Evolutionary conservation across 1,284 basidiomycete species (phyloP).

Genomic region (Moniliella sp.): DNA sequence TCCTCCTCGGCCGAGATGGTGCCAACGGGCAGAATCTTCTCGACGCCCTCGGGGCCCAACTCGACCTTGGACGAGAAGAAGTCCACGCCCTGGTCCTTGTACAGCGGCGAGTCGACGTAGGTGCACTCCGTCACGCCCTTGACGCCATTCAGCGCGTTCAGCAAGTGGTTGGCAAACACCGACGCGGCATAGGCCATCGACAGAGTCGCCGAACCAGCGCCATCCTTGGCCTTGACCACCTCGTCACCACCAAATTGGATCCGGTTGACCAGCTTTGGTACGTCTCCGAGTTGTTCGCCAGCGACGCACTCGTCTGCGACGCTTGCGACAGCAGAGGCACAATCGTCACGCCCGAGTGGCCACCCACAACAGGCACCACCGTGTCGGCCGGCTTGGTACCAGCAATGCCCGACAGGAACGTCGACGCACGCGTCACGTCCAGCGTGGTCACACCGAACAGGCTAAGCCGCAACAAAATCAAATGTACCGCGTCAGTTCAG

Average conservation of each 20-base stretch:
- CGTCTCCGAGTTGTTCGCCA: constrained; percentile 37
- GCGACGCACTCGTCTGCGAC: constrained; percentile 43
- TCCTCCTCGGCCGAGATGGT: constrained; percentile 27
- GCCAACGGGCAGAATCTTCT: constrained; percentile 29
- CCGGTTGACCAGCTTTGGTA: constrained; percentile 42
- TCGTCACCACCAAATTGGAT: constrained; percentile 92
- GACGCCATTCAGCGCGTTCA: constrained; percentile 69
- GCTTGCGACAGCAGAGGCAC: constrained; percentile 85
- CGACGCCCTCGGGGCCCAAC: constrained; percentile 27
- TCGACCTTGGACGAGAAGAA: constrained; percentile 30
- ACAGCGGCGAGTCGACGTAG: constrained; percentile 61
- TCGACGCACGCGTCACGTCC: constrained; percentile 81
- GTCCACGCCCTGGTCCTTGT: constrained; percentile 47
- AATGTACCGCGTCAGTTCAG: no score
- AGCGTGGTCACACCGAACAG: constrained; percentile 72
- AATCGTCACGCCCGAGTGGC: constrained; percentile 88
- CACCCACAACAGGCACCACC: constrained; percentile 74
- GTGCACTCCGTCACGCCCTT: constrained; percentile 62
- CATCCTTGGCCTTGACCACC: constrained; percentile 77
- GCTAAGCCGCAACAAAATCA: constrained; percentile 2
- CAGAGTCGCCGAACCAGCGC: constrained; percentile 62
- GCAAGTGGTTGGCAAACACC: constrained; percentile 46
- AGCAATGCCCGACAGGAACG: constrained; percentile 60
- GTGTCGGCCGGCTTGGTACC: constrained; percentile 42
- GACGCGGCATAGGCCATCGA: constrained; percentile 59